Conservation (phyloP, 148 eudicot species). For the Silene latifolia region DNA sequence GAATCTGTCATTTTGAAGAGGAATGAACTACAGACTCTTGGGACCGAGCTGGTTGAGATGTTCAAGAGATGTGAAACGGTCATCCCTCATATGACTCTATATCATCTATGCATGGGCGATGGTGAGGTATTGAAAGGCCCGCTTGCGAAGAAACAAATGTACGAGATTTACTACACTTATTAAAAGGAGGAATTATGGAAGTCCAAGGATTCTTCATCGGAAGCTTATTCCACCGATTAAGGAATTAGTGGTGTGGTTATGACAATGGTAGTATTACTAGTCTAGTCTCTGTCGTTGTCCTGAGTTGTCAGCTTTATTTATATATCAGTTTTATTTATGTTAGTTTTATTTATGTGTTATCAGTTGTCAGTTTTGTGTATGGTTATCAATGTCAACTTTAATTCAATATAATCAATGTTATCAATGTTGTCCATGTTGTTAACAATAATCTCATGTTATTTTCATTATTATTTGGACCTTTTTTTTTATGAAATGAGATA, state of each 20-base stretch:
- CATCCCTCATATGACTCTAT: not conserved
- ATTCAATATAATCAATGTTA: no score
- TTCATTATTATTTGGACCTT: no score
- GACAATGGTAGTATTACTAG: no score
- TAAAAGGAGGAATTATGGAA: not conserved
- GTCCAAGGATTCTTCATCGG: not conserved
- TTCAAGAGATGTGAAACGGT: not conserved
- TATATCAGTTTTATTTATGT: no score
- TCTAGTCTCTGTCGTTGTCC: no score
- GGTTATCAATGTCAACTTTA: no score
- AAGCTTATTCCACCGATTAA: not conserved
- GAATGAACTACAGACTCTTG: not conserved
- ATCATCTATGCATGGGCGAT: not conserved
- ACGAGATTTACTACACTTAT: not conserved
- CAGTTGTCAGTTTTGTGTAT: no score
- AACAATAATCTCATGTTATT: no score
- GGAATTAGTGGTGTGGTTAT: not conserved
- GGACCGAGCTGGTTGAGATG: not conserved
- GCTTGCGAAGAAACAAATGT: not conserved
- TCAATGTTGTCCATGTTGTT: no score
- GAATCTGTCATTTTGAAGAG: not conserved
- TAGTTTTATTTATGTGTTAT: no score
- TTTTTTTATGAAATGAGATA: no score
- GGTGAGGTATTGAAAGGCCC: not conserved
- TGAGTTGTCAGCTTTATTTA: no score